These are phyloP conservation scores for Marchantia polymorpha DNA, from an alignment of 225 moss, liverwort and hornwort genomes.

Conservation along the genomic window DNA sequence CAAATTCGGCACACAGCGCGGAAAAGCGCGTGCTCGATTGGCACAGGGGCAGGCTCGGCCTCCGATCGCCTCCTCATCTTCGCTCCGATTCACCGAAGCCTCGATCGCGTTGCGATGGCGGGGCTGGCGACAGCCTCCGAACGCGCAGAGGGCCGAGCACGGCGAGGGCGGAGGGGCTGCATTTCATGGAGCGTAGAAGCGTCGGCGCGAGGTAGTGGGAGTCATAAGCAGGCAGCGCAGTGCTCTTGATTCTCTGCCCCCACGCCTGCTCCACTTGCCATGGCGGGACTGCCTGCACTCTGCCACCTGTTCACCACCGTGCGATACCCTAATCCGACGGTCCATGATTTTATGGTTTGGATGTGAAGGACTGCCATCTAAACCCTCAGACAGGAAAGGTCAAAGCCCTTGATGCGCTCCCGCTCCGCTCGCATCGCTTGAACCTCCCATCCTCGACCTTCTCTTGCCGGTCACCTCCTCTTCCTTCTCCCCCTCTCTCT, in stretches of 20 bases:
- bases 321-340: slow-evolving; percentile 23
- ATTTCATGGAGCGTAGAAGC: slow-evolving; percentile 28
- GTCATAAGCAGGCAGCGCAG: slow-evolving; percentile 15
- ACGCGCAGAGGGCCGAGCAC: slow-evolving; percentile 9
- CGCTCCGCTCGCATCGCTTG: slow-evolving; percentile 22
- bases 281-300: neutral
- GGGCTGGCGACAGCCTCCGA: slow-evolving; percentile 17
- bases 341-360: slow-evolving; percentile 2
- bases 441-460: neutral
- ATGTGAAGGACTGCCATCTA: slow-evolving; percentile 8
- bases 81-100: neutral
- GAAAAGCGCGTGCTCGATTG: neutral
- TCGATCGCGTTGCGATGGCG: neutral
- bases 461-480: neutral
- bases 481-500: too few species aligned
- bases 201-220: slow-evolving; percentile 30
- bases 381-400: slow-evolving; percentile 20
- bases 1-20: neutral
- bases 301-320: slow-evolving; percentile 12
- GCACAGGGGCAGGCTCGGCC: neutral
- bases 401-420: slow-evolving; percentile 20
- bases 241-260: neutral
- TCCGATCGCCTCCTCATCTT: slow-evolving; percentile 3
- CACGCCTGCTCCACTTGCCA: slow-evolving; percentile 18
- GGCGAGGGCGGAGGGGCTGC: slow-evolving; percentile 20